Evolutionary conservation across 2,329 filamentous ascomycete species (phyloP).

Genomic region (Trichoderma oligosporum): DNA sequence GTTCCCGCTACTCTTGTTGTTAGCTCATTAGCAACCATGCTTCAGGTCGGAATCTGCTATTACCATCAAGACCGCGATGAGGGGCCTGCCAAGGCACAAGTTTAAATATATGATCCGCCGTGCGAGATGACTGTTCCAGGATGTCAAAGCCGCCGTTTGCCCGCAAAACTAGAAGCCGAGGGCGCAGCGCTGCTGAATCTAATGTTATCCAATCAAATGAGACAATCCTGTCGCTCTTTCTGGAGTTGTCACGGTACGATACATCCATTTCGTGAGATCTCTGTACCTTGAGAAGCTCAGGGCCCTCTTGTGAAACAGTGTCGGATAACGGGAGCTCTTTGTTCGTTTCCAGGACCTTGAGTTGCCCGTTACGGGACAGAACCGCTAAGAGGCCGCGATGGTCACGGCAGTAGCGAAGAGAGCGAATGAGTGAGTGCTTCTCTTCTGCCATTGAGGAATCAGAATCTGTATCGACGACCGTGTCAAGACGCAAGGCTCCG

Average conservation of each 20-base stretch:
- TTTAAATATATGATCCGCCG: constrained; percentile 56
- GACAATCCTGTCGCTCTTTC: constrained; percentile 58
- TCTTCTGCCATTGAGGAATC: constrained; percentile 49
- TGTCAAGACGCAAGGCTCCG: constrained; percentile 55
- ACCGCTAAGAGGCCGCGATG: constrained; percentile 59
- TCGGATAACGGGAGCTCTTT: constrained; percentile 46
- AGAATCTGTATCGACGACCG: constrained; percentile 53
- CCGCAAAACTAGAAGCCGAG: constrained; percentile 56
- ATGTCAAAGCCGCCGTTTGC: constrained; percentile 61
- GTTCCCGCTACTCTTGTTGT: constrained; percentile 40
- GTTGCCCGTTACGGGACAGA: constrained; percentile 59
- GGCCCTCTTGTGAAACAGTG: constrained; percentile 43
- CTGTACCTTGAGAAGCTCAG: constrained; percentile 57
- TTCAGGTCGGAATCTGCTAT: neutral
- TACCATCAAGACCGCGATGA: constrained; percentile 54
- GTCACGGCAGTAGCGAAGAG: constrained; percentile 60
- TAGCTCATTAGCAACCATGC: neutral
- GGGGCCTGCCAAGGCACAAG: constrained; percentile 59
- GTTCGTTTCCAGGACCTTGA: constrained; percentile 57
- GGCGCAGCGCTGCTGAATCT: constrained; percentile 51
- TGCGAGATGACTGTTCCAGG: constrained; percentile 56
- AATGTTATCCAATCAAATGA: constrained; percentile 66
- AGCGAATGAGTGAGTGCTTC: constrained; percentile 59
- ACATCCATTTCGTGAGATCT: constrained; percentile 61
- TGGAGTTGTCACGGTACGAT: constrained; percentile 48